Evolutionary conservation across 345 rosid genomes (phyloP), one percentile per base, ranked within the genome.

Genomic region (Acer yangbiense): DNA sequence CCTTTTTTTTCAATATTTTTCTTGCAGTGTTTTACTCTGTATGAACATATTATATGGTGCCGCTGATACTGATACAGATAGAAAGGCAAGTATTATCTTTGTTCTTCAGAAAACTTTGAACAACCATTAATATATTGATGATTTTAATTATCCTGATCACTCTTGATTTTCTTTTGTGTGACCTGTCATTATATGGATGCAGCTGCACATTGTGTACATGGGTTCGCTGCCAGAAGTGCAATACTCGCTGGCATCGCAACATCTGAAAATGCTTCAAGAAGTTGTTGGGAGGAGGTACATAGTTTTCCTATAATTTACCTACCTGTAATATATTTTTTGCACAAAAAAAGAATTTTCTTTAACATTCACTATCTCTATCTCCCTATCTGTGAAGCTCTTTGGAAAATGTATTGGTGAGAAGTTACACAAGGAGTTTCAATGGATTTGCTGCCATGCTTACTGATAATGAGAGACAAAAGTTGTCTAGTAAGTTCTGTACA

Each of bases 381-480:
- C 1, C 35, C 21, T 63, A 23, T 44, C 3, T 43, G 39, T 14
- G 7, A 7, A 85, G 85, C 11, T 64, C 76, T 54, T 43, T 32
- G 1, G 66, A 68, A 55, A 70, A 68, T 48, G 9, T 68, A 14
- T 18, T 87, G 75, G 23, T 87, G 43, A 83, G 78, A 65, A 88
- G 88, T 71, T 86, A 86, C 79, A 72, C 0, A 14, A 81, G 79
- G 78, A 88, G 91, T 65, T 86, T 88, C 80, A 86, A 83, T 72
- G 91, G 88, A 57, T 86, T 88, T 82, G 89, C 82, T 1, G 89
- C 91, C 32, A 78, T 35, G 70, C 86, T 88, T 20, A 85, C 81
- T 9, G 73, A 85, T 18, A 10, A 41, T 0, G 91, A 88, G 77
- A 85, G 79, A 4, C 32, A 83, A 55, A 73, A 27, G 62, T 68